Percentiles rank a stretch among this genome's conserved stretches.
Evolutionary conservation across 345 rosid species (phyloP).

Genomic region (Syzygium aqueum): DNA sequence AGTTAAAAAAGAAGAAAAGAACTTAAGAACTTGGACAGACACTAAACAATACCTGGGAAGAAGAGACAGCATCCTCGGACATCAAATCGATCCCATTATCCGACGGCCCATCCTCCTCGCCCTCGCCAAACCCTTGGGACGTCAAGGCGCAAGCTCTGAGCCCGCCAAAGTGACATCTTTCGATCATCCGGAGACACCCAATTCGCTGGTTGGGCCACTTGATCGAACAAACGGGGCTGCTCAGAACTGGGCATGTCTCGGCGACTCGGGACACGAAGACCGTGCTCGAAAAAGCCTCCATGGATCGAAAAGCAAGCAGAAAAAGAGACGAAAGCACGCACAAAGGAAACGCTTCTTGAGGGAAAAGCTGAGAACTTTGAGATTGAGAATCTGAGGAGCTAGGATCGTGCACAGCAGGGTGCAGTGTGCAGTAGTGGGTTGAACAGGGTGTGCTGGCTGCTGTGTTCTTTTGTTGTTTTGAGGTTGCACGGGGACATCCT

Average conservation of each 20-base stretch:
- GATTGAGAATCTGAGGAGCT: neutral
- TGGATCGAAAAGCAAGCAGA: slow-evolving; percentile 2
- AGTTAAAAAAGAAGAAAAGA: neutral
- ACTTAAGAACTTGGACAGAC: neutral
- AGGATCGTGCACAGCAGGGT: neutral
- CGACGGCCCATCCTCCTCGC: slow-evolving; percentile 22
- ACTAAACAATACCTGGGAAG: slow-evolving; percentile 37
- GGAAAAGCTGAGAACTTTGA: neutral
- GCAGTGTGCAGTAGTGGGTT: neutral
- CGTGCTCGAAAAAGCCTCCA: slow-evolving; percentile 52
- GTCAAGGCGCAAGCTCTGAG: slow-evolving; percentile 32
- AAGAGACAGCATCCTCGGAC: slow-evolving; percentile 32
- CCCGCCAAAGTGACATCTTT: slow-evolving; percentile 11
- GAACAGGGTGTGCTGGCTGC: neutral
- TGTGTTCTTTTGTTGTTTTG: neutral
- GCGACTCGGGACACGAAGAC: slow-evolving; percentile 23
- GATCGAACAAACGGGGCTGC: slow-evolving; percentile 13
- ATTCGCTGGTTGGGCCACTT: slow-evolving; percentile 15
- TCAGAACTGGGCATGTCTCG: slow-evolving; percentile 17
- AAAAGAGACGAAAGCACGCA: neutral
- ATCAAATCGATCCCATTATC: slow-evolving; percentile 25
- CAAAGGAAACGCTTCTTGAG: neutral
- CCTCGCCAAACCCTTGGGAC: slow-evolving; percentile 31
- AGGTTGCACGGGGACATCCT: neutral
- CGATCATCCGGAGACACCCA: slow-evolving; percentile 33